phyloP scores from a whole-genome alignment of 1,284 basidiomycete species.

The Pholiota adiposa region DNA sequence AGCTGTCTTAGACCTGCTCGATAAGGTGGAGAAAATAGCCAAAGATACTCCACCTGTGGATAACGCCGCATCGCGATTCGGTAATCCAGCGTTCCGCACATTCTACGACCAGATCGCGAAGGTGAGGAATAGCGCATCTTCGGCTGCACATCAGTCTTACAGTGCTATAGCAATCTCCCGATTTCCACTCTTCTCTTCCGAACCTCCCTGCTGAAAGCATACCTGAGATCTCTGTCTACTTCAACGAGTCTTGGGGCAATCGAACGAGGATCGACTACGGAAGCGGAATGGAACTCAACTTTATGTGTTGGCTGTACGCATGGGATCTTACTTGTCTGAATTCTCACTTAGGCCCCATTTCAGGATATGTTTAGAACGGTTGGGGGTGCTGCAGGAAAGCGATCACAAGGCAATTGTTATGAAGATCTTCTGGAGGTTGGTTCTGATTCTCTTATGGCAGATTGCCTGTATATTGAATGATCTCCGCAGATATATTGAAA shows the following conservation, averaged over 20 bases:
- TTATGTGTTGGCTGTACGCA: slow-evolving; percentile 93
- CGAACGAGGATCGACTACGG: slow-evolving; percentile 95
- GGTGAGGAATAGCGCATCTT: slow-evolving; percentile 42
- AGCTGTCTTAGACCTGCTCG: slow-evolving; percentile 67
- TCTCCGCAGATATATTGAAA: slow-evolving; percentile 73
- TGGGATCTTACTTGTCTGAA: background rate
- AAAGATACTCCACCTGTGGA: slow-evolving; percentile 83
- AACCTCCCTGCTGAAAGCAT: slow-evolving; percentile 62
- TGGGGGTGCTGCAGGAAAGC: slow-evolving; percentile 67
- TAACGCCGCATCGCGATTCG: slow-evolving; percentile 92
- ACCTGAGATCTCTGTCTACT: slow-evolving; percentile 79
- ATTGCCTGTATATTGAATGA: no score
- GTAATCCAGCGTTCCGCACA: slow-evolving; percentile 94
- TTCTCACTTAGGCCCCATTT: background rate
- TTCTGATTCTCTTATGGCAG: no score
- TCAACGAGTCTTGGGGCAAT: slow-evolving; percentile 92
- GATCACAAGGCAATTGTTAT: slow-evolving; percentile 85
- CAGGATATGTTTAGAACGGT: slow-evolving; percentile 82
- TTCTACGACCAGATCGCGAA: slow-evolving; percentile 86
- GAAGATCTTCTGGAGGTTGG: slow-evolving; percentile 89
- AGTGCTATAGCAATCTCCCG: slow-evolving; percentile 38
- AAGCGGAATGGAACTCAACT: slow-evolving; percentile 99
- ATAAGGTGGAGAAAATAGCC: slow-evolving; percentile 71
- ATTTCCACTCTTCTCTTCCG: slow-evolving; percentile 62
- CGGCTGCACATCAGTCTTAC: background rate